Conservation (phyloP, 2,329 filamentous ascomycete species). For the Cladophialophora bantiana region DNA sequence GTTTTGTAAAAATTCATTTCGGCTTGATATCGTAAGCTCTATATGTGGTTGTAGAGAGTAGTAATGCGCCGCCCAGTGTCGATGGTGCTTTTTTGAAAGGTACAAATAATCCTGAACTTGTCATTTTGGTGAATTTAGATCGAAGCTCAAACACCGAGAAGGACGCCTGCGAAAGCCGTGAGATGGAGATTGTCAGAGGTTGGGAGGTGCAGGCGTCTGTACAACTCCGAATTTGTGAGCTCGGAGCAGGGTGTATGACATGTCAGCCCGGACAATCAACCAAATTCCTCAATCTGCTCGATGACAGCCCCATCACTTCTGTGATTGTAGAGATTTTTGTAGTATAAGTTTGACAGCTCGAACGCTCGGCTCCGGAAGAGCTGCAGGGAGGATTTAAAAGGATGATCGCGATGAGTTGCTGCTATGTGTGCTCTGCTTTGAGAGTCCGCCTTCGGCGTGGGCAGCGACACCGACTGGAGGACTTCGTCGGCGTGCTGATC, state of each 20-base stretch:
- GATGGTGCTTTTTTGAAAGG: not conserved
- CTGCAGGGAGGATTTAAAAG: constrained; percentile 23
- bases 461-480: constrained; percentile 29
- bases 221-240: not conserved
- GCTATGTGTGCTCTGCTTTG: constrained; percentile 32
- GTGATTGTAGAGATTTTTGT: not conserved
- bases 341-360: not conserved
- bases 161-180: not conserved
- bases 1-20: not conserved
- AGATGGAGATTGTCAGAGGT: not conserved
- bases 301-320: not conserved
- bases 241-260: too few species aligned
- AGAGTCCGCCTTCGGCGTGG: constrained; percentile 26
- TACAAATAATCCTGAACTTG: not conserved
- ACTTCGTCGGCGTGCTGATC: constrained; percentile 52
- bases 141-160: not conserved
- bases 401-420: constrained; percentile 37
- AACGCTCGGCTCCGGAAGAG: constrained; percentile 4
- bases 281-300: not conserved
- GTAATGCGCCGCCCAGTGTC: not conserved
- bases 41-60: not conserved
- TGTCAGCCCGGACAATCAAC: not conserved
- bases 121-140: not conserved
- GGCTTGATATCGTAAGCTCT: not conserved
- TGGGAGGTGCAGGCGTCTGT: not conserved